Conservation (phyloP, 805 yeast genomes). For the Kazachstania kunashirensis region DNA sequence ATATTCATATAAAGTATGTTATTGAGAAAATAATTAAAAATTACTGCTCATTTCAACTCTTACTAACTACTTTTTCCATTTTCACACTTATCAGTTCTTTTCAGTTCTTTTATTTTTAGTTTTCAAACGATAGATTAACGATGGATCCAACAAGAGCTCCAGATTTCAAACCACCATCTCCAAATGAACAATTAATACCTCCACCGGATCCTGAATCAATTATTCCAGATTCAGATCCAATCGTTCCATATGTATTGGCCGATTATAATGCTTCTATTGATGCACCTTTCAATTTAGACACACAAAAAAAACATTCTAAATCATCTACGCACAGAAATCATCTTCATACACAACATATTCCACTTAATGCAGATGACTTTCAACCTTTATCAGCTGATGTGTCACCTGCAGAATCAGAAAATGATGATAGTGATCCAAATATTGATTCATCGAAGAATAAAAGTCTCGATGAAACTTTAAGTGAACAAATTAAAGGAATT, state of each 20-base stretch:
- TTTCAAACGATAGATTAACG: no score
- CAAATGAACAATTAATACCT: conserved; percentile 51
- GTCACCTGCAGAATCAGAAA: conserved; percentile 22
- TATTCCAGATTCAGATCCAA: conserved; percentile 68
- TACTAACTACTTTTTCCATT: no score
- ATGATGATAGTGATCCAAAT: conserved; percentile 1
- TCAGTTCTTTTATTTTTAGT: no score
- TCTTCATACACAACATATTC: conserved; percentile 29
- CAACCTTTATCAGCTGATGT: conserved; percentile 42
- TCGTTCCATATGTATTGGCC: conserved; percentile 68
- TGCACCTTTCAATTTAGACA: conserved; percentile 40
- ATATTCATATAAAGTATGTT: no score
- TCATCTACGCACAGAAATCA: neutral
- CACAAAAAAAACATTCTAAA: conserved; percentile 4
- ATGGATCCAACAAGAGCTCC: conserved; percentile 96
- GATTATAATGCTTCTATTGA: conserved; percentile 63
- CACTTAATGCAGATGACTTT: conserved; percentile 48
- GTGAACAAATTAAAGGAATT: conserved; percentile 9
- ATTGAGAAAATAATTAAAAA: no score
- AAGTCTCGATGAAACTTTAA: conserved; percentile 4
- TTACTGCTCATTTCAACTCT: no score
- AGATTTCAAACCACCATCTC: conserved; percentile 76
- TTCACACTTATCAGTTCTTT: no score
- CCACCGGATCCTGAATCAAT: conserved; percentile 54
- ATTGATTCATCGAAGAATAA: neutral